Evolutionary conservation across 352 stramenopile genomes (phyloP), one percentile per base, ranked within the genome.

Genomic region (Phytophthora rubi): DNA sequence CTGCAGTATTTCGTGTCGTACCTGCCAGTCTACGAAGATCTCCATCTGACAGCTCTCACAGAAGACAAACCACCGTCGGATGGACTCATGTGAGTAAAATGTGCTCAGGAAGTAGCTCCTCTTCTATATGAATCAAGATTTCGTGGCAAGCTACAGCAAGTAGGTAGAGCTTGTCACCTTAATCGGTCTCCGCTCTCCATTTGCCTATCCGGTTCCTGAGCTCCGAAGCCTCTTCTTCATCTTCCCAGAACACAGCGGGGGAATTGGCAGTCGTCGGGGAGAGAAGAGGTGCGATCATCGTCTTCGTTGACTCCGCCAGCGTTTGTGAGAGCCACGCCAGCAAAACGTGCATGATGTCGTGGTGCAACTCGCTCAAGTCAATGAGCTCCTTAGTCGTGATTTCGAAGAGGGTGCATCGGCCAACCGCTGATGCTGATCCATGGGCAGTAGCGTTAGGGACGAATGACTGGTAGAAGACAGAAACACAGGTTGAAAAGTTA

Each of bases 311-410:
- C n/a, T 79, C 81, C 33, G 35, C 39, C 13, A 48, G 39, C 4
- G 39, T 48, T n/a, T 48, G 39, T 2, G 39, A 80, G 23, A 96
- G 71, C 89, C 86, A 96, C 21, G 85, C 82, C n/a, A 96, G 64
- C 12, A 94, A 68, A 1, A 94, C 82, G 48, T 93, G 85, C 86
- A 96, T 92, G 32, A 96, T 86, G 45, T 96, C 88, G 42, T 48
- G 42, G 42, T 48, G 45, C 9, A 92, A 71, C 53, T 94, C 85
- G 51, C 86, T 92, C 53, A 94, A 66, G 53, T 47, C 45, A 15
- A 28, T 52, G 45, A 52, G 45, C 45, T 52, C 45, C 45, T 52
- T 52, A 7, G 18, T 52, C 45, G 45, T 28, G 45, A 52, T 52
- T 8, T 52, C 45, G 9, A 52, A 52, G 18, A 52, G 45, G 8